Percentiles rank a stretch among this genome's conserved stretches.
phyloP scores from a whole-genome alignment of 73 alveolate genomes.

The Paramecium octaurelia region DNA sequence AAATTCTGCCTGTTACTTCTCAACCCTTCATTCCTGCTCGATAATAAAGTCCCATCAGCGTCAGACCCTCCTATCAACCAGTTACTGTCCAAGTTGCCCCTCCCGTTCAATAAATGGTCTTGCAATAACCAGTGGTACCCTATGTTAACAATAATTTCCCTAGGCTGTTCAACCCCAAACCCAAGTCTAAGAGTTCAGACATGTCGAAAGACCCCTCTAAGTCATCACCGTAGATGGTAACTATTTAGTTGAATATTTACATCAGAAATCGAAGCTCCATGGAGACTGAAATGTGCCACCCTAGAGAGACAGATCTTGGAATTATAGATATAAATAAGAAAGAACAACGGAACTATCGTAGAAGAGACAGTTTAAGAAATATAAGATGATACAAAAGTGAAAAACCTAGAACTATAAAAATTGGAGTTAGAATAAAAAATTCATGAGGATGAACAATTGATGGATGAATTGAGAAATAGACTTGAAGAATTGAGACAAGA shows the following conservation, averaged over 20 bases:
- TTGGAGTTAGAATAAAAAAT: background rate
- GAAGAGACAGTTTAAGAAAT: constrained; percentile 26
- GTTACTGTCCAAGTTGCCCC: background rate
- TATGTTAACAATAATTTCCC: background rate
- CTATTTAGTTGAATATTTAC: background rate
- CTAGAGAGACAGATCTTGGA: constrained; percentile 28
- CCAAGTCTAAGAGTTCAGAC: background rate
- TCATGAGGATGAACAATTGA: background rate
- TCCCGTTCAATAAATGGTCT: background rate
- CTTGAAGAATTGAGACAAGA: background rate
- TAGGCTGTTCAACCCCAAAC: background rate
- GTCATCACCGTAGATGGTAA: constrained; percentile 12
- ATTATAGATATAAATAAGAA: constrained; percentile 19
- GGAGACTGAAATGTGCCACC: constrained; percentile 50
- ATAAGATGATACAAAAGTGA: constrained; percentile 24
- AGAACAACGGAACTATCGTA: background rate
- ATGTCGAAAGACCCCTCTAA: constrained; percentile 24
- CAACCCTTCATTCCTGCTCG: background rate
- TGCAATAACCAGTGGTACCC: background rate
- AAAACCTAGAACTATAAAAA: background rate
- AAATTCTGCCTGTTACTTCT: constrained; percentile 10
- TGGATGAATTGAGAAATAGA: background rate
- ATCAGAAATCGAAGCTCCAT: constrained; percentile 33
- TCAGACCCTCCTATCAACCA: background rate
- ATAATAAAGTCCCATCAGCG: background rate